Evolutionary conservation across 441 rosid species (phyloP).

Genomic region (Pelargonium fulgidum): DNA sequence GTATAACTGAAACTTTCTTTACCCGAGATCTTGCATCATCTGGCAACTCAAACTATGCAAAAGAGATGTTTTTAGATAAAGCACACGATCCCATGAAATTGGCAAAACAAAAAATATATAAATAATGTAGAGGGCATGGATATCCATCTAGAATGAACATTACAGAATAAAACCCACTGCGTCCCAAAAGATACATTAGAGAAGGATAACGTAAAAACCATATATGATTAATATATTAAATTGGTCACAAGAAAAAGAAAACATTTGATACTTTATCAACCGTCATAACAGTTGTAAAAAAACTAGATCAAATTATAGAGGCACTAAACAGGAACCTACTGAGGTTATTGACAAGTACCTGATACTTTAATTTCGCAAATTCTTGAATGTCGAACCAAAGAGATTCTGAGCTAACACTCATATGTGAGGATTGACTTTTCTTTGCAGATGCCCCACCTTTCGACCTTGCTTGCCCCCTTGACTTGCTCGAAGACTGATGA

Average conservation of each 20-base stretch:
- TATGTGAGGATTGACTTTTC: conserved; percentile 53
- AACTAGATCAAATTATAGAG: neutral
- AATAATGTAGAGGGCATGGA: no score
- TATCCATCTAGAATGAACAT: no score
- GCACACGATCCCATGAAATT: no score
- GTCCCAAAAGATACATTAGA: no score
- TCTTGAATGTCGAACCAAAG: conserved; percentile 89
- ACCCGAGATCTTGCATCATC: conserved; percentile 63
- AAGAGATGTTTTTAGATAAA: neutral
- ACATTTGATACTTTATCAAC: no score
- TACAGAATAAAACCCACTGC: no score
- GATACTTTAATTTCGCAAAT: conserved; percentile 75
- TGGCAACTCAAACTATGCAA: conserved; percentile 74
- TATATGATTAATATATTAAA: no score
- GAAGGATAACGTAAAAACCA: no score
- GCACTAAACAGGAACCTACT: neutral
- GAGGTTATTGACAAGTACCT: conserved; percentile 37
- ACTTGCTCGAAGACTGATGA: conserved; percentile 56
- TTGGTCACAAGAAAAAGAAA: no score
- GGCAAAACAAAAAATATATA: no score
- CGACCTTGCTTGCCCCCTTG: conserved; percentile 61
- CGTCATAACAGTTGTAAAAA: neutral
- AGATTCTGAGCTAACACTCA: conserved; percentile 69
- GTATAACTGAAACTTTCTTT: conserved; percentile 80
- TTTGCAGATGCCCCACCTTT: conserved; percentile 56